Conservation (phyloP, 1,284 basidiomycete species). For the Heterobasidion occidentale region DNA sequence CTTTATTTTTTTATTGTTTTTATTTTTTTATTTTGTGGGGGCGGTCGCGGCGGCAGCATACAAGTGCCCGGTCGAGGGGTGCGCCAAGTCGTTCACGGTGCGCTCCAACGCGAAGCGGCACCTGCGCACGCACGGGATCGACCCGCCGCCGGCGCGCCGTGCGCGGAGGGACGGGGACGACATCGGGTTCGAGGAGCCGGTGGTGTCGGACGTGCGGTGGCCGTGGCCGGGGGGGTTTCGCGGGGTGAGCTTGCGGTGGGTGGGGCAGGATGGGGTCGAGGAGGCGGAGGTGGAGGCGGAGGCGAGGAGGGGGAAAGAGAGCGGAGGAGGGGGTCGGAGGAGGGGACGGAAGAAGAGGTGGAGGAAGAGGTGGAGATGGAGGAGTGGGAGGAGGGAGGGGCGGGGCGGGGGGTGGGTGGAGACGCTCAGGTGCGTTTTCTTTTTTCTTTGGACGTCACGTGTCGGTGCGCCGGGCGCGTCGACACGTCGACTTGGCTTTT, state of each 20-base stretch:
- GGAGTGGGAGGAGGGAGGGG: no score
- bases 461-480: no score
- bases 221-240: background rate
- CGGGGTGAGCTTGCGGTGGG: background rate
- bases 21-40: no score
- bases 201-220: background rate
- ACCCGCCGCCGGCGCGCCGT: background rate
- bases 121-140: conserved; percentile 42
- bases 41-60: conserved; percentile 38
- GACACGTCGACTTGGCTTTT: no score
- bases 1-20: no score
- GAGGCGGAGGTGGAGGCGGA: no score
- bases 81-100: conserved; percentile 53
- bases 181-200: background rate
- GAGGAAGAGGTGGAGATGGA: no score
- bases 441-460: no score
- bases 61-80: conserved; percentile 44
- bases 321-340: background rate
- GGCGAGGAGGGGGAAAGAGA: background rate
- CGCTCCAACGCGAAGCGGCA: conserved; percentile 60
- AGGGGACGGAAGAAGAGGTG: no score
- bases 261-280: background rate
- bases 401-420: no score
- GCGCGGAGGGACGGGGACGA: background rate
- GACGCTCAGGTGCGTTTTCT: no score